A percentile compares a stretch with the other conserved stretches of the same genome.
Evolutionary conservation across 768 basidiomycete species (phyloP).

Genomic region (Phaeotremella fagi): DNA sequence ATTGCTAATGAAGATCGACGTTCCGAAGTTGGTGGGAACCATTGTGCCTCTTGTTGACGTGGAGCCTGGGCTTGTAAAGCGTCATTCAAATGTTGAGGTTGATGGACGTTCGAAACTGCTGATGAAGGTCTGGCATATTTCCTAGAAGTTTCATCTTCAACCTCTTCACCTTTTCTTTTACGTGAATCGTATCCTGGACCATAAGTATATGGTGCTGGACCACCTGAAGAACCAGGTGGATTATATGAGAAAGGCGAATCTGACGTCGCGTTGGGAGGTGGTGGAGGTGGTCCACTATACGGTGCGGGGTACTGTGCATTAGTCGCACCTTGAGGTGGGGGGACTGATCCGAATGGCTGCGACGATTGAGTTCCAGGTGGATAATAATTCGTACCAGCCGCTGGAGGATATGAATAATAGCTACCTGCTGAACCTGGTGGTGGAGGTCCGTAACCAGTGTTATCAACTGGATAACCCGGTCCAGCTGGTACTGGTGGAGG

Average conservation of each 20-base stretch:
- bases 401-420: constrained; percentile 11
- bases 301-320: not conserved
- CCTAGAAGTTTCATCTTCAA: constrained; percentile 10
- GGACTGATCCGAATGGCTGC: not conserved
- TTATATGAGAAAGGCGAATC: constrained; percentile 40
- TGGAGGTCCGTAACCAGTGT: constrained; percentile 13
- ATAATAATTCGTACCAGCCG: not conserved
- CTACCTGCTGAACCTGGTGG: constrained; percentile 24
- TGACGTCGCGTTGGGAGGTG: not conserved
- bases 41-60: constrained; percentile 23
- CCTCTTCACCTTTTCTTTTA: constrained; percentile 29
- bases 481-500: constrained; percentile 9
- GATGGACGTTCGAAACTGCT: not conserved
- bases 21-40: constrained; percentile 38
- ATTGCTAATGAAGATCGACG: constrained; percentile 39
- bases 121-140: constrained; percentile 14
- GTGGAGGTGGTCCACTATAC: constrained; percentile 2
- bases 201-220: constrained; percentile 9
- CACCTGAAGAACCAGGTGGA: constrained; percentile 2
- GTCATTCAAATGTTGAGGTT: constrained; percentile 16
- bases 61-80: constrained; percentile 2
- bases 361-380: not conserved
- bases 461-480: constrained; percentile 18
- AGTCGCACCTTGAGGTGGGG: constrained; percentile 4
- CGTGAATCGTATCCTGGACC: constrained; percentile 17